Percentiles rank a stretch among this genome's conserved stretches.
Conservation (phyloP, 768 basidiomycete genomes). For the Russula sp. region DNA sequence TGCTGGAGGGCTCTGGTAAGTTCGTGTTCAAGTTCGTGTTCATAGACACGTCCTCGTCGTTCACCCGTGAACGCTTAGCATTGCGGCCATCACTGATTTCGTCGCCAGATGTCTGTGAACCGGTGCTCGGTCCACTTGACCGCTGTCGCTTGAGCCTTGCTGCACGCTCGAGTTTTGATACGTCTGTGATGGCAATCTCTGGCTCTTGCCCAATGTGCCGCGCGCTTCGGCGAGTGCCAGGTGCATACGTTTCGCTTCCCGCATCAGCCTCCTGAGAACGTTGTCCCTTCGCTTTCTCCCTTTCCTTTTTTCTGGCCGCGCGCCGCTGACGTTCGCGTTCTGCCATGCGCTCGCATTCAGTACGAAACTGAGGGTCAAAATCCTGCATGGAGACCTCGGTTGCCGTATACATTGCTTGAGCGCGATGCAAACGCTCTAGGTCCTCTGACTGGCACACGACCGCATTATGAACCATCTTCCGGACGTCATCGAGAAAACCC, state of each 20-base stretch:
- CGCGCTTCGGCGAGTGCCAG: slow-evolving; percentile 66
- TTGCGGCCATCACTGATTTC: slow-evolving; percentile 27
- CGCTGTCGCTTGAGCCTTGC: slow-evolving; percentile 53
- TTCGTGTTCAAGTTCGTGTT: slow-evolving; percentile 28
- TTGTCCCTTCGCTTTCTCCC: slow-evolving; percentile 38
- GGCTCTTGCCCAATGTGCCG: slow-evolving; percentile 69
- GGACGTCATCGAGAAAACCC: slow-evolving; percentile 81
- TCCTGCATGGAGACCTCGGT: slow-evolving; percentile 82
- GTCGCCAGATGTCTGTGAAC: slow-evolving; percentile 32
- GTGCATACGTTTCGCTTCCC: slow-evolving; percentile 40
- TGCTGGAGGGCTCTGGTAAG: slow-evolving; percentile 9
- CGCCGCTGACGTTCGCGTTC: slow-evolving; percentile 65
- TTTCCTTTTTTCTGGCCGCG: slow-evolving; percentile 44
- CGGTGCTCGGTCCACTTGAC: slow-evolving; percentile 42
- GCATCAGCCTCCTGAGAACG: slow-evolving; percentile 37
- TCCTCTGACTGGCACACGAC: slow-evolving; percentile 58
- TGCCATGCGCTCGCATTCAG: slow-evolving; percentile 90
- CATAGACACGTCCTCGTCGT: slow-evolving; percentile 30
- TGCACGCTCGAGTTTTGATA: slow-evolving; percentile 65
- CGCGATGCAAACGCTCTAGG: slow-evolving; percentile 70
- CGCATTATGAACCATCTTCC: slow-evolving; percentile 77
- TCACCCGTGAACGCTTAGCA: slow-evolving; percentile 26
- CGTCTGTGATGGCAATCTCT: slow-evolving; percentile 72
- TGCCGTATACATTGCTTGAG: slow-evolving; percentile 86
- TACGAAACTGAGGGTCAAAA: slow-evolving; percentile 71